Percentiles rank a stretch among this genome's conserved stretches.
Conservation (phyloP, 2,329 filamentous ascomycete genomes). For the Metarhizium anisopliae region DNA sequence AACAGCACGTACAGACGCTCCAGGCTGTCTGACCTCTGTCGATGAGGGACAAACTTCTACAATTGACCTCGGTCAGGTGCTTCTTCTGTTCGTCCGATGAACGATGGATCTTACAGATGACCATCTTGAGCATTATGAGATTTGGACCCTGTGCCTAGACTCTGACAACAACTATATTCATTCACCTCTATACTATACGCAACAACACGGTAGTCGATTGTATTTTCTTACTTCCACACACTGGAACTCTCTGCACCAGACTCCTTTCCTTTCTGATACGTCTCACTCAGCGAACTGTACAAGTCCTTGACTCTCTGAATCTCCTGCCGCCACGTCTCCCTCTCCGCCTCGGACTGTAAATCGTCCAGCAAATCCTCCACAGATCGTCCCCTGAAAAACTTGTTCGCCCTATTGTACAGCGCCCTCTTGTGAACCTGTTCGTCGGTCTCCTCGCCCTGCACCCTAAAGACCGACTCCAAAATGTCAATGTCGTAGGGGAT, state of each 20-base stretch:
- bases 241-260: conserved; percentile 34
- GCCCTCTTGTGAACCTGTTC: conserved; percentile 28
- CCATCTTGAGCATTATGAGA: too few species aligned
- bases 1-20: too few species aligned
- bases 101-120: too few species aligned
- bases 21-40: too few species aligned
- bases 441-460: conserved; percentile 30
- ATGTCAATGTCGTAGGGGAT: too few species aligned
- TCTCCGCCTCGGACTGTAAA: conserved; percentile 26
- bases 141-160: too few species aligned
- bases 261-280: conserved; percentile 39
- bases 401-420: conserved; percentile 47
- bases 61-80: too few species aligned
- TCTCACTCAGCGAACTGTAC: conserved; percentile 36
- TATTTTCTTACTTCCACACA: conserved; percentile 32
- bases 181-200: background rate
- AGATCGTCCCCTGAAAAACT: conserved; percentile 41
- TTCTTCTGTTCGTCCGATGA: too few species aligned
- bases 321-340: conserved; percentile 26
- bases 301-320: conserved; percentile 38
- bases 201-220: too few species aligned
- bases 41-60: too few species aligned
- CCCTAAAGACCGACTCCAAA: conserved; percentile 44
- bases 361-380: conserved; percentile 30
- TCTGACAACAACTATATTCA: background rate